These are phyloP conservation scores for Blastobotrys serpentis DNA, from an alignment of 1,139 yeast genomes.

Conservation along the genomic window DNA sequence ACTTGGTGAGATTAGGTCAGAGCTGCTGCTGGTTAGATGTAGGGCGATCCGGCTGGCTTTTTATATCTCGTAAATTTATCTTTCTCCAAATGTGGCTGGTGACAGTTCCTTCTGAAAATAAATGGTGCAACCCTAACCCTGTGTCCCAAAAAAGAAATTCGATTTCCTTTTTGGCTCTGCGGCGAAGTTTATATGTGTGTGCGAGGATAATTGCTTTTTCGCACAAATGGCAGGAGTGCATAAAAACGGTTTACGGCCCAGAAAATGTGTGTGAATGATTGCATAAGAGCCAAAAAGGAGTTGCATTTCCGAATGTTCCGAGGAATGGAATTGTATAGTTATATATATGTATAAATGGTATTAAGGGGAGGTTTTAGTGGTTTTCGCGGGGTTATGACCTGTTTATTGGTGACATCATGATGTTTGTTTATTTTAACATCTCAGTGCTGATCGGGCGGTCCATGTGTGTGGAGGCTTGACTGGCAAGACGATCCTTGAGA, in stretches of 20 bases:
- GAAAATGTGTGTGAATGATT: too few species aligned
- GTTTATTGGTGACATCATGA: not conserved
- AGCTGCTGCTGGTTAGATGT: too few species aligned
- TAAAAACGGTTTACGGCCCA: too few species aligned
- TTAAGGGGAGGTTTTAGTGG: too few species aligned
- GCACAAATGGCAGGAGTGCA: too few species aligned
- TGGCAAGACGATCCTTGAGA: not conserved
- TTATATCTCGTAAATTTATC: not conserved
- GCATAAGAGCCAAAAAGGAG: too few species aligned
- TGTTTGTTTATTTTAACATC: conserved; percentile 2
- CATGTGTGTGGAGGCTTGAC: conserved; percentile 1
- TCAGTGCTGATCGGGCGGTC: conserved; percentile 4
- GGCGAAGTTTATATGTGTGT: not conserved
- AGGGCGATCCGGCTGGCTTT: too few species aligned
- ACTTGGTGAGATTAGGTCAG: not conserved
- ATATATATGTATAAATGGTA: too few species aligned
- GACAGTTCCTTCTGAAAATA: not conserved
- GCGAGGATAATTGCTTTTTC: too few species aligned
- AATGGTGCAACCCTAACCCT: not conserved
- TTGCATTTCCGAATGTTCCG: not conserved
- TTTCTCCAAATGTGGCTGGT: conserved; percentile 3
- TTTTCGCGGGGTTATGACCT: too few species aligned
- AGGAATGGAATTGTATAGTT: too few species aligned
- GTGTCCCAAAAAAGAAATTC: not conserved
- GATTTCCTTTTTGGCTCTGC: not conserved